These are phyloP conservation scores for Cercospora beticola DNA, from an alignment of 2,329 filamentous ascomycete genomes.

Conservation along the genomic window DNA sequence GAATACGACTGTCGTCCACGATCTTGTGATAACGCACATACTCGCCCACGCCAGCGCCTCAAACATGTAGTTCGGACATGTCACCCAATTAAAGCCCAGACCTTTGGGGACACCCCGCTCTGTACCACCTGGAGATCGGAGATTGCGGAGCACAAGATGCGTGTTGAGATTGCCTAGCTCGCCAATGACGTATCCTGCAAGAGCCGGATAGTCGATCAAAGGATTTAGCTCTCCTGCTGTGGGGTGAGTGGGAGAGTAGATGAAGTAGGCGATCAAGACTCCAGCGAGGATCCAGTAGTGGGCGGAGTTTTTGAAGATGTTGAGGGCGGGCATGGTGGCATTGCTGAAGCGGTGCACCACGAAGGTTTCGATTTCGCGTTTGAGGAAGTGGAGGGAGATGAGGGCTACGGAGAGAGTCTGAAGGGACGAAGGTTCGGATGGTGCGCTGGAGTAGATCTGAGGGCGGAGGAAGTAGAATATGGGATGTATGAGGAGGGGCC, in stretches of 20 bases:
- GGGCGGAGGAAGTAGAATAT: conserved; percentile 69
- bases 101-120: conserved; percentile 86
- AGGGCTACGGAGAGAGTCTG: conserved; percentile 75
- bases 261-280: conserved; percentile 75
- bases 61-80: conserved; percentile 97
- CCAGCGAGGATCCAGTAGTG: conserved; percentile 93
- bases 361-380: conserved; percentile 91
- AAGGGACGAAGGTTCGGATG: conserved; percentile 54
- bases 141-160: conserved; percentile 73
- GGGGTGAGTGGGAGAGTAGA: conserved; percentile 74
- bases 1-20: conserved; percentile 76
- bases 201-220: conserved; percentile 62
- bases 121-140: conserved; percentile 76
- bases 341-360: conserved; percentile 94
- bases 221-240: conserved; percentile 58
- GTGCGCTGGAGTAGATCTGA: conserved; percentile 62
- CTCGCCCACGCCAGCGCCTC: conserved; percentile 85
- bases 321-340: conserved; percentile 85
- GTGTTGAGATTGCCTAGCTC: conserved; percentile 79
- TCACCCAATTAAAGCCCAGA: conserved; percentile 81
- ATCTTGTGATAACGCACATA: conserved; percentile 75
- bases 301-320: conserved; percentile 91
- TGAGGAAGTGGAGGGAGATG: conserved; percentile 81
- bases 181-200: conserved; percentile 72
- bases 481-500: conserved; percentile 83